These are phyloP conservation scores for Thamnidium elegans DNA, from an alignment of 192 early-diverging fungal genomes.

Conservation along the genomic window DNA sequence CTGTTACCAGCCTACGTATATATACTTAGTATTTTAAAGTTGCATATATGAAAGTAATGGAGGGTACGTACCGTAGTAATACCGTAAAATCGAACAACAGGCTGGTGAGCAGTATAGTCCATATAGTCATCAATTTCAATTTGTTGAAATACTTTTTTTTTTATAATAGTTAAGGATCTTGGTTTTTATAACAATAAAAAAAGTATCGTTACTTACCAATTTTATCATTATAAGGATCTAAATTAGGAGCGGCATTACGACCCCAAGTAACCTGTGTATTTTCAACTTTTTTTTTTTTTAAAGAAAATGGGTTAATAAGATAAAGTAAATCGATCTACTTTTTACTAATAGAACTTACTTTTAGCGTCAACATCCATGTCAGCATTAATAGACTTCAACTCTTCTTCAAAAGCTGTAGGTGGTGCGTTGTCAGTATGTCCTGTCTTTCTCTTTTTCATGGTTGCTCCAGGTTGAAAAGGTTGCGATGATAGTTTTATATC, in stretches of 20 bases:
- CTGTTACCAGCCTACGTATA: constrained; percentile 71
- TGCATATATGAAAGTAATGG: background rate
- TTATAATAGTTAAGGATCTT: too few relatives aligned
- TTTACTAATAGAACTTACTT: background rate
- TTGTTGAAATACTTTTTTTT: constrained; percentile 82
- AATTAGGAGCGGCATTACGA: background rate
- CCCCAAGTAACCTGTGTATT: constrained; percentile 1
- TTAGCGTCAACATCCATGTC: too few relatives aligned
- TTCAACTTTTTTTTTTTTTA: background rate
- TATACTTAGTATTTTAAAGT: background rate
- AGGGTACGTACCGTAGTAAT: constrained; percentile 64
- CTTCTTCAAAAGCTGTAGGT: background rate
- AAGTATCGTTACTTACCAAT: background rate
- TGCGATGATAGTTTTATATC: constrained; percentile 2
- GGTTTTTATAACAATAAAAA: too few relatives aligned
- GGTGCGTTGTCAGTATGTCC: background rate
- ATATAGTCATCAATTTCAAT: constrained; percentile 90
- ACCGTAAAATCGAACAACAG: constrained; percentile 80
- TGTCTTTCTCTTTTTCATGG: constrained; percentile 3
- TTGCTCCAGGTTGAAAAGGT: too few relatives aligned
- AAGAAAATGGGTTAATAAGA: background rate
- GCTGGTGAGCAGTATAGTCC: constrained; percentile 43
- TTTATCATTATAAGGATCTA: background rate
- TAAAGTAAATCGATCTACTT: background rate
- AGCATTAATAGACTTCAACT: too few relatives aligned